Percentiles rank a stretch among this genome's conserved stretches.
phyloP scores from a whole-genome alignment of 192 early-diverging fungal species.

The Entomortierella parvispora region DNA sequence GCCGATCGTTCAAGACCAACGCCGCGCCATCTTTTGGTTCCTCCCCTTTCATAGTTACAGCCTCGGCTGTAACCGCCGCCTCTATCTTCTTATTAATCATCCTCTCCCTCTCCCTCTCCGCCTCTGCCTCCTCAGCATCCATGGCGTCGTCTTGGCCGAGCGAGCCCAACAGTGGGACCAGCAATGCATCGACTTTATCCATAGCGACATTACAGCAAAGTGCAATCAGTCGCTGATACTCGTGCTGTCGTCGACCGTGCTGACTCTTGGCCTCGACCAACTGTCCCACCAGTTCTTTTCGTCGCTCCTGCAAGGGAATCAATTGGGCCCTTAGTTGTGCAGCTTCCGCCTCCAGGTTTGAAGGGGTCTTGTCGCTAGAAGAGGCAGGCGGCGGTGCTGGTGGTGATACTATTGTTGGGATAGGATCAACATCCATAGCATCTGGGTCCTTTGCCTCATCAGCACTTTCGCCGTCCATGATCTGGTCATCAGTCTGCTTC shows the following conservation, averaged over 20 bases:
- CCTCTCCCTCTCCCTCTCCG: background rate
- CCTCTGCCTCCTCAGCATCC: background rate
- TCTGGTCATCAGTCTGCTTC: no score
- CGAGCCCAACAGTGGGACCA: constrained; percentile 67
- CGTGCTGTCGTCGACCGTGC: constrained; percentile 54
- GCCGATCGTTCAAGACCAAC: background rate
- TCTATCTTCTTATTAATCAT: background rate
- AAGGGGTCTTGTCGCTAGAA: background rate
- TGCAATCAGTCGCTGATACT: constrained; percentile 75
- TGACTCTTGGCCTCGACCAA: constrained; percentile 18
- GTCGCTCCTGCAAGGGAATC: constrained; percentile 14
- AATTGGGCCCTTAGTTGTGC: constrained; percentile 12
- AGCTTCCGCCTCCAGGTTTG: constrained; percentile 12
- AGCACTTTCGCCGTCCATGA: no score
- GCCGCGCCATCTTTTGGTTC: background rate
- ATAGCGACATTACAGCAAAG: constrained; percentile 70
- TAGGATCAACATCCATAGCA: no score
- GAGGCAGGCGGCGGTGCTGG: no score
- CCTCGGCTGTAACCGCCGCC: no score
- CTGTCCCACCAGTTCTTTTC: constrained; percentile 37
- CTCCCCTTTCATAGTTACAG: no score
- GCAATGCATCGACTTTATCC: constrained; percentile 68
- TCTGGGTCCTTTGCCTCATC: no score
- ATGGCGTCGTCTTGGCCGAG: constrained; percentile 60
- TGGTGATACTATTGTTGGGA: no score